Conservation (phyloP, 2,329 filamentous ascomycete genomes). For the Fusarium setosum region DNA sequence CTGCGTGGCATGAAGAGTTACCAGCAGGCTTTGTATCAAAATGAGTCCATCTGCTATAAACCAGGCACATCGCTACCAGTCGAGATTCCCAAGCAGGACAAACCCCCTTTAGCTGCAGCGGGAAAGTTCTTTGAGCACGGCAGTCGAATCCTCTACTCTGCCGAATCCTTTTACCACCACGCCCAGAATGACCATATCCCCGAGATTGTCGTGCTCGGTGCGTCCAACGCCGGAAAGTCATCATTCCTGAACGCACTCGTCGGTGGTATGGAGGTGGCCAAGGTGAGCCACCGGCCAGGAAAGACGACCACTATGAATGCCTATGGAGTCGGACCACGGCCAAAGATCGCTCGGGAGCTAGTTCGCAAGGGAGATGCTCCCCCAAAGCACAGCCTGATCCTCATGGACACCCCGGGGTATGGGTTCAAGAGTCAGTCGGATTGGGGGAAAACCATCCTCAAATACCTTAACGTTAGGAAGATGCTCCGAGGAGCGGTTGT, state of each 20-base stretch:
- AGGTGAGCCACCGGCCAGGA: slow-evolving; percentile 62
- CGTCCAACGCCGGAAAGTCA: slow-evolving; percentile 91
- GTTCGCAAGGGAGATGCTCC: slow-evolving; percentile 50
- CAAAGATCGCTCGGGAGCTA: slow-evolving; percentile 41
- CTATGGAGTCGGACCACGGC: slow-evolving; percentile 63
- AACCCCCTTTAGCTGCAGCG: slow-evolving; percentile 41
- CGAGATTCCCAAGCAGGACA: slow-evolving; percentile 33
- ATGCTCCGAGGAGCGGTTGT: slow-evolving; percentile 64
- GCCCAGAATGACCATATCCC: slow-evolving; percentile 63
- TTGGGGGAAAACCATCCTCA: slow-evolving; percentile 65
- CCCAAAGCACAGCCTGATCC: slow-evolving; percentile 59
- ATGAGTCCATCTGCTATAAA: slow-evolving; percentile 38
- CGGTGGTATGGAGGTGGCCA: slow-evolving; percentile 59
- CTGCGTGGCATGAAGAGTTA: slow-evolving; percentile 33
- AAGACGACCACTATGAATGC: slow-evolving; percentile 67
- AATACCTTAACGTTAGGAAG: slow-evolving; percentile 60
- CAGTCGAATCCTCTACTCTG: slow-evolving; percentile 61
- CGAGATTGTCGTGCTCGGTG: slow-evolving; percentile 82
- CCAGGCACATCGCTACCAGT: slow-evolving; percentile 16
- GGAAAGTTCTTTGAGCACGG: slow-evolving; percentile 47
- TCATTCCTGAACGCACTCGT: slow-evolving; percentile 87
- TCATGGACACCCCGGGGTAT: slow-evolving; percentile 65
- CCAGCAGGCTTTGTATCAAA: slow-evolving; percentile 31
- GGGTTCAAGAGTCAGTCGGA: slow-evolving; percentile 57
- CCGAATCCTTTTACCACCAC: slow-evolving; percentile 60